These are phyloP conservation scores for Mycena vitilis DNA, from an alignment of 768 basidiomycete genomes.

Conservation along the genomic window DNA sequence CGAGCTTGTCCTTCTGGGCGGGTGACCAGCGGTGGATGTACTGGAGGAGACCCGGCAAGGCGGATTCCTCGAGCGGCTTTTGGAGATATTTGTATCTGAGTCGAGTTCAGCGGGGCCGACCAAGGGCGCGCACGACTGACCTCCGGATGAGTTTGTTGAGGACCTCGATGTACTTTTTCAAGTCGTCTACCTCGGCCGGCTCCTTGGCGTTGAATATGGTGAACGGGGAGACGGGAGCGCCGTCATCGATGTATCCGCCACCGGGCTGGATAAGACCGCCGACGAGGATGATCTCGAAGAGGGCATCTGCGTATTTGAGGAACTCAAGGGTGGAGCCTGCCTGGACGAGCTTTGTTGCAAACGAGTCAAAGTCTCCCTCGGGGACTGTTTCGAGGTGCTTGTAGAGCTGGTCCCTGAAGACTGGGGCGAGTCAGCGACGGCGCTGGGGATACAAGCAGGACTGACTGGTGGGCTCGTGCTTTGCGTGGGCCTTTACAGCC, in stretches of 20 bases:
- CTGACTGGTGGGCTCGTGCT: constrained; percentile 88
- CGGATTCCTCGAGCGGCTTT: constrained; percentile 89
- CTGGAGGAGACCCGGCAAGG: constrained; percentile 87
- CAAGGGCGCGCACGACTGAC: constrained; percentile 51
- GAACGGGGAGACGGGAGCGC: constrained; percentile 88
- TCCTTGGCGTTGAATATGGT: constrained; percentile 86
- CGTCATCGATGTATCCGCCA: constrained; percentile 90
- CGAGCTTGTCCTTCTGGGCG: constrained; percentile 84
- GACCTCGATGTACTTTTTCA: constrained; percentile 95
- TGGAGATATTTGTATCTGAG: constrained; percentile 98
- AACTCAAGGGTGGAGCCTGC: constrained; percentile 94
- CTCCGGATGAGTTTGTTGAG: constrained; percentile 96
- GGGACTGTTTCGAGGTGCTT: constrained; percentile 89
- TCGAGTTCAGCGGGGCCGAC: constrained; percentile 22
- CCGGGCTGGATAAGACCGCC: constrained; percentile 98
- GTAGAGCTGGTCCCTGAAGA: constrained; percentile 93
- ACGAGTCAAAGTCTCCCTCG: constrained; percentile 84
- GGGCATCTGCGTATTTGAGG: constrained; percentile 95
- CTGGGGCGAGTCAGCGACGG: constrained; percentile 50
- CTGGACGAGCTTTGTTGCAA: constrained; percentile 86
- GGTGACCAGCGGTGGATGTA: constrained; percentile 88
- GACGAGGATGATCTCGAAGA: constrained; percentile 96
- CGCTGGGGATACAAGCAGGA: constrained; percentile 7
- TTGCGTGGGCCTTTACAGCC: constrained; percentile 91
- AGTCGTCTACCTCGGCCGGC: constrained; percentile 82